Evolutionary conservation across 2,329 filamentous ascomycete species (phyloP).

Genomic region (Penicillium fuscoglaucum): DNA sequence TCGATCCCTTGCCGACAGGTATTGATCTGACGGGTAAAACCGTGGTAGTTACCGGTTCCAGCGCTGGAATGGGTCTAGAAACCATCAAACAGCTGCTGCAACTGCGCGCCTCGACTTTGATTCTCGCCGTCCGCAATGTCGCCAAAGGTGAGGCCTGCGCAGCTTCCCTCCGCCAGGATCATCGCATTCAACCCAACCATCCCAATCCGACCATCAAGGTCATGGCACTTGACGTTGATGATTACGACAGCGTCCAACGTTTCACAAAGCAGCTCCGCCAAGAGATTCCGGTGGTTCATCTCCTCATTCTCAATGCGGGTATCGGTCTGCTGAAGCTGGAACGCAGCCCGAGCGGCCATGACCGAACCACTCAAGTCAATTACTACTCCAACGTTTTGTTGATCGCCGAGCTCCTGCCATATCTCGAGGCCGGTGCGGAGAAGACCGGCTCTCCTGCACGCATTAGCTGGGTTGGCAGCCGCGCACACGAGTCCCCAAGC

Average conservation of each 20-base stretch:
- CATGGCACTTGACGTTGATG: not conserved
- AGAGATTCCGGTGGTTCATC: conserved; percentile 21
- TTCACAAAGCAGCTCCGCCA: conserved; percentile 20
- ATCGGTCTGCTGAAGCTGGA: conserved; percentile 19
- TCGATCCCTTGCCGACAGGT: not conserved
- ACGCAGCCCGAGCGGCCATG: conserved; percentile 34
- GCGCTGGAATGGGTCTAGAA: not conserved
- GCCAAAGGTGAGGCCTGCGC: not conserved
- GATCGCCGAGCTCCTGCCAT: not conserved
- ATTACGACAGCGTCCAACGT: not conserved
- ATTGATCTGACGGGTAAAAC: not conserved
- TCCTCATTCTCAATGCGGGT: conserved; percentile 30
- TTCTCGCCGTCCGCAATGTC: not conserved
- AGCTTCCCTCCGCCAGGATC: not conserved
- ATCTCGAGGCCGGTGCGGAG: not conserved
- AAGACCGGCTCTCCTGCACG: not conserved
- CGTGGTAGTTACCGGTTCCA: not conserved
- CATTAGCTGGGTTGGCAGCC: not conserved
- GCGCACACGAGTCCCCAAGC: not conserved
- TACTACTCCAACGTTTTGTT: conserved; percentile 15
- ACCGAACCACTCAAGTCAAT: conserved; percentile 41
- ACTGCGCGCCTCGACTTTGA: not conserved
- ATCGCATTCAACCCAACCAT: not conserved
- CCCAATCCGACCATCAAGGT: not conserved
- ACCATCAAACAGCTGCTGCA: not conserved